Evolutionary conservation across 176 grass and related monocot species (phyloP), one percentile per base, ranked within the genome.

Genomic region (Carex cristatella): DNA sequence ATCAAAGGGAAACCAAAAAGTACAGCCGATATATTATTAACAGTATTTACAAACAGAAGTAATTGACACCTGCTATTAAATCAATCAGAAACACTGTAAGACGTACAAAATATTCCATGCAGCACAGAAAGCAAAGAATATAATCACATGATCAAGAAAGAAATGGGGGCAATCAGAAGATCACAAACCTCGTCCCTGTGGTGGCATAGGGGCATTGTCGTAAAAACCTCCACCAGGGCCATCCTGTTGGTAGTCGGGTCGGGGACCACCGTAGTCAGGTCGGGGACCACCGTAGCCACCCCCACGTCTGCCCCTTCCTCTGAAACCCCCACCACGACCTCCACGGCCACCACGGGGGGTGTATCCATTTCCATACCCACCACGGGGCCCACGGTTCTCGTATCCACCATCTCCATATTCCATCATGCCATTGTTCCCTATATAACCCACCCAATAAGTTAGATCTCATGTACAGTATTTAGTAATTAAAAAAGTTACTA

Each of bases 241-340:
- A 56, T 98, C 96, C 16, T 93, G 89, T 70, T 91, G 96, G 75
- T 99, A 95, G 64, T 95, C 93, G 69, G 87, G 30, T 46, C 83
- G 90, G 10, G 68, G 33, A 35, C 68, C 85, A 44, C 94, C 92
- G 80, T 97, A 94, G 64, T 95, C 93, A 83, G 88, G 38, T 38
- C 85, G 91, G 8, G 66, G 62, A 8, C 90, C 86, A 90, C 90
- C 92, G 62, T 82, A 85, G 14, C 69, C 81, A 69, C 83, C 83
- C 88, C 92, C 79, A 18, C 89, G 86, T 59, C 92, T 94, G 69
- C 90, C 92, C 74, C 86, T 80, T 61, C 90, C 92, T 79, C 84
- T 87, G 12, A 90, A 84, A 79, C 86, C 84, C 3, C 89, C 89
- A 78, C 94, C 95, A 85, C 64, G 93, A 48, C 91, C 95, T 65